These are phyloP conservation scores for Globisporangium rhizosaccharum DNA, from an alignment of 352 stramenopile genomes.

Conservation along the genomic window DNA sequence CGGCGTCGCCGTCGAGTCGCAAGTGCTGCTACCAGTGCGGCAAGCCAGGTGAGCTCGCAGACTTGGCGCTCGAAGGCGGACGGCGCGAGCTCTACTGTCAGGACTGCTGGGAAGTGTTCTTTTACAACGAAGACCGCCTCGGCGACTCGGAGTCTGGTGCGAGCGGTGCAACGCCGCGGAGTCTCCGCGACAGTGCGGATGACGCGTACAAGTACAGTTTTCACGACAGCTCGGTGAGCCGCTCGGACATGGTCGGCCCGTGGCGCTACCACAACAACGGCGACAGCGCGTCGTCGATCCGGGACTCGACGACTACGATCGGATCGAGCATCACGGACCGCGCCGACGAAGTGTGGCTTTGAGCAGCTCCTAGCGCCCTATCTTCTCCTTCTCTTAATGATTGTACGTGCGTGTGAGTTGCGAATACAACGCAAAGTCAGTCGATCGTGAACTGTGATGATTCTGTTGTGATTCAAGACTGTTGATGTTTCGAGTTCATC, in stretches of 20 bases:
- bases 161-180: conserved; percentile 9
- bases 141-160: conserved; percentile 3
- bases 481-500: too few species aligned
- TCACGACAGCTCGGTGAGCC: conserved; percentile 57
- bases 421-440: background rate
- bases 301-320: conserved; percentile 51
- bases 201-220: conserved; percentile 73
- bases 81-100: conserved; percentile 54
- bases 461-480: too few species aligned
- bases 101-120: conserved; percentile 75
- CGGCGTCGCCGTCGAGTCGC: conserved; percentile 12
- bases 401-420: background rate
- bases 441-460: too few species aligned
- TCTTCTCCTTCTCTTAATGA: background rate
- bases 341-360: conserved; percentile 23
- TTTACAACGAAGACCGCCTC: conserved; percentile 45
- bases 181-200: conserved; percentile 12
- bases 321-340: conserved; percentile 46
- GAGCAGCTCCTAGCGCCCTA: background rate
- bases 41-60: conserved; percentile 43
- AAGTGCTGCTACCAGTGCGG: conserved; percentile 51
- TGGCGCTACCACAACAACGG: conserved; percentile 45
- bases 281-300: conserved; percentile 40
- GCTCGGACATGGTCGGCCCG: conserved; percentile 45
- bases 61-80: conserved; percentile 40